Conservation (phyloP, 768 basidiomycete species). For the Kwoniella sp. region DNA sequence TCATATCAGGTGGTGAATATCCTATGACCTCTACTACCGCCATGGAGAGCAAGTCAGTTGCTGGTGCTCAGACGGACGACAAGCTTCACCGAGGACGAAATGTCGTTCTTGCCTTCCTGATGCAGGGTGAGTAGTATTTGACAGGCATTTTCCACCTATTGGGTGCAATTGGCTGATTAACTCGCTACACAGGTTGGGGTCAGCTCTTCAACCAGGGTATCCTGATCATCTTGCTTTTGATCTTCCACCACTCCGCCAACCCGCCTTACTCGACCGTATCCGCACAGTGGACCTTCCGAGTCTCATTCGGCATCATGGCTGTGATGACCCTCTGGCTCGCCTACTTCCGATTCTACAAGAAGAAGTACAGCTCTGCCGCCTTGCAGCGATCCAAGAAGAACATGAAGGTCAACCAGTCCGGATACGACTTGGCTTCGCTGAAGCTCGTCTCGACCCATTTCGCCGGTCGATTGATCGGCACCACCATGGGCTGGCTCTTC, state of each 20-base stretch:
- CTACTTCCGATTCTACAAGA: constrained; percentile 58
- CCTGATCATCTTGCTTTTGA: constrained; percentile 57
- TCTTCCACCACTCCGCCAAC: constrained; percentile 54
- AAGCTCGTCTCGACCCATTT: constrained; percentile 56
- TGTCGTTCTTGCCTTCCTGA: constrained; percentile 58
- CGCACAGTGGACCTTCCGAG: constrained; percentile 58
- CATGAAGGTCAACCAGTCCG: constrained; percentile 53
- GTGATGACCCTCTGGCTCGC: constrained; percentile 59
- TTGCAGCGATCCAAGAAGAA: constrained; percentile 54
- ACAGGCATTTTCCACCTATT: neutral
- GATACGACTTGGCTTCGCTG: constrained; percentile 57
- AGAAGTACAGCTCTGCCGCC: constrained; percentile 53
- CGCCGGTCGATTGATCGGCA: constrained; percentile 46
- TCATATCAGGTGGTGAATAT: constrained; percentile 50
- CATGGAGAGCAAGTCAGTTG: constrained; percentile 52
- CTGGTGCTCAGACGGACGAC: constrained; percentile 54
- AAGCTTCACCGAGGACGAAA: constrained; percentile 58
- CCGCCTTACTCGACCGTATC: constrained; percentile 52
- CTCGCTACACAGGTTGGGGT: constrained; percentile 52
- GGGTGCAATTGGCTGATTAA: neutral
- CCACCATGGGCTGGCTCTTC: constrained; percentile 56
- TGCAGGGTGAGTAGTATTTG: constrained; percentile 51
- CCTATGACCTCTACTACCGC: constrained; percentile 58
- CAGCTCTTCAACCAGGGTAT: constrained; percentile 56
- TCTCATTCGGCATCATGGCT: constrained; percentile 58